Evolutionary conservation across 2,329 filamentous ascomycete species (phyloP).

Genomic region (Fusarium sambucinum): DNA sequence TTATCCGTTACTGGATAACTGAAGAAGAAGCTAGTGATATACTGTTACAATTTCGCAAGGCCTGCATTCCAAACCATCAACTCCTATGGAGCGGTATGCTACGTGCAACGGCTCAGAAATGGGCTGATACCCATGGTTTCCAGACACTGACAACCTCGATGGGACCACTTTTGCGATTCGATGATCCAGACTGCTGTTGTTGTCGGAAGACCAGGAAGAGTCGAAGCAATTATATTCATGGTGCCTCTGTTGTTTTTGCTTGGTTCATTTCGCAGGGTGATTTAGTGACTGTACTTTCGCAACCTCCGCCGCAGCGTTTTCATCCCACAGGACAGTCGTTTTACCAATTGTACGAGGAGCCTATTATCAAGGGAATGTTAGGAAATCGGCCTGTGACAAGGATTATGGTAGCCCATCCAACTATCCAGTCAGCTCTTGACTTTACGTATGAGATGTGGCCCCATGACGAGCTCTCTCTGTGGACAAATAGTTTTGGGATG

Average conservation of each 20-base stretch:
- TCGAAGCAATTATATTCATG: constrained; percentile 34
- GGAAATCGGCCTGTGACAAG: constrained; percentile 14
- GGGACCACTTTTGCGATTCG: constrained; percentile 23
- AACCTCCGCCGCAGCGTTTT: constrained; percentile 32
- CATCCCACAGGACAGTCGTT: constrained; percentile 28
- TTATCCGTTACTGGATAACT: neutral
- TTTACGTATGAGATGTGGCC: constrained; percentile 38
- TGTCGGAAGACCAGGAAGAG: neutral
- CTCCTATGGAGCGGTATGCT: constrained; percentile 40
- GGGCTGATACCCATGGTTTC: constrained; percentile 27
- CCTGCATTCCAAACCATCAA: constrained; percentile 13
- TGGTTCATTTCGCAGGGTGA: constrained; percentile 26
- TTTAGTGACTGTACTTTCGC: constrained; percentile 23
- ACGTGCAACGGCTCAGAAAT: constrained; percentile 21
- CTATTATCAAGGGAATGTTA: constrained; percentile 28
- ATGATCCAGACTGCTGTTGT: neutral
- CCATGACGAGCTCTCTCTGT: constrained; percentile 7
- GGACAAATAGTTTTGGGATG: constrained; percentile 4
- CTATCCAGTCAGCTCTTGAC: constrained; percentile 1
- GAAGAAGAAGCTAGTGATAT: accelerated
- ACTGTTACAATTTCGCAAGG: neutral
- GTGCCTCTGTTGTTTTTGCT: constrained; percentile 40
- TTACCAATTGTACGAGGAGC: constrained; percentile 32
- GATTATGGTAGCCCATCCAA: constrained; percentile 17
- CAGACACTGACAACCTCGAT: constrained; percentile 37